A percentile compares a stretch with the other conserved stretches of the same genome.
Evolutionary conservation across 2,329 filamentous ascomycete species (phyloP).

Genomic region (Podosphaera xanthii): DNA sequence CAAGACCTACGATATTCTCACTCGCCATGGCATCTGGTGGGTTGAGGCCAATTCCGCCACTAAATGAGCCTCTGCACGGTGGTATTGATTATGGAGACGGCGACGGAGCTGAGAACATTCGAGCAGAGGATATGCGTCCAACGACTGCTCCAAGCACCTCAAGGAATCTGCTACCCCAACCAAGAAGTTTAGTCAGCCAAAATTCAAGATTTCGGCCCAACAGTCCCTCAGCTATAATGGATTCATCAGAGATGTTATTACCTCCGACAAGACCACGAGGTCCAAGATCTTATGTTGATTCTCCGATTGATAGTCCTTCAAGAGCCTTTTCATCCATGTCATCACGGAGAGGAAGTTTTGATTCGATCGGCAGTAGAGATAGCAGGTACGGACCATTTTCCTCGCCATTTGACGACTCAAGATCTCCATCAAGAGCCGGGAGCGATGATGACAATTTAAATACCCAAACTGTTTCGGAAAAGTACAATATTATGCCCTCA

Average conservation of each 20-base stretch:
- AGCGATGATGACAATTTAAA: conserved; percentile 44
- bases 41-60: conserved; percentile 2
- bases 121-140: conserved; percentile 18
- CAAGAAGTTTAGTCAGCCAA: conserved; percentile 4
- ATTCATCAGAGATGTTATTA: conserved; percentile 26
- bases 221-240: conserved; percentile 8
- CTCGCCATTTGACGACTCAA: conserved; percentile 18
- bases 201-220: conserved; percentile 8
- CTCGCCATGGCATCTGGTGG: conserved; percentile 7
- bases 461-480: conserved; percentile 50
- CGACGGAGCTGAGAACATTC: conserved; percentile 18
- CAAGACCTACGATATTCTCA: not conserved
- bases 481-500: conserved; percentile 49
- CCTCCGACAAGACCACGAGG: conserved; percentile 22
- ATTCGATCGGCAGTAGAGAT: conserved; percentile 33
- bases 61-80: not conserved
- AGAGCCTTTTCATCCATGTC: conserved; percentile 24
- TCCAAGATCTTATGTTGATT: conserved; percentile 27
- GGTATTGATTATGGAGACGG: conserved; percentile 28
- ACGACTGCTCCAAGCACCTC: conserved; percentile 10
- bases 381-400: conserved; percentile 19
- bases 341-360: conserved; percentile 41
- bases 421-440: conserved; percentile 18
- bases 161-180: conserved; percentile 13
- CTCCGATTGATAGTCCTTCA: conserved; percentile 22